Evolutionary conservation across 139 green algal genomes (phyloP).

Genomic region (Chlamydomonas sphaeroides): DNA sequence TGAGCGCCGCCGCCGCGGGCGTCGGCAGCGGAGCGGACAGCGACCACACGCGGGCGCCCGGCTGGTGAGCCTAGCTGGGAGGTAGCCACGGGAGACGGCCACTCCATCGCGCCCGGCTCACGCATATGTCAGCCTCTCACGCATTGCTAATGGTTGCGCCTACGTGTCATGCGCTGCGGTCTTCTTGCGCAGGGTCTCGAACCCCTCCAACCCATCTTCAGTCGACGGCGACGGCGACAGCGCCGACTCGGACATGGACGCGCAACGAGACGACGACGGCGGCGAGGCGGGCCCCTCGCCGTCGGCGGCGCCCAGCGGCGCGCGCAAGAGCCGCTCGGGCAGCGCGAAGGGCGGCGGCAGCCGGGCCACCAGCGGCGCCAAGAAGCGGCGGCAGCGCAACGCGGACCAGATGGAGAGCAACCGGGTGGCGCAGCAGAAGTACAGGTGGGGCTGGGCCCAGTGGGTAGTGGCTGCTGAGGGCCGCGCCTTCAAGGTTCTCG

Average conservation of each 20-base stretch:
- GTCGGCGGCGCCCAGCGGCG: neutral
- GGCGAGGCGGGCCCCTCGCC: neutral
- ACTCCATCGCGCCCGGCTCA: too few species aligned
- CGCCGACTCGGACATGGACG: slow-evolving; percentile 28
- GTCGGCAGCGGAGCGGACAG: neutral
- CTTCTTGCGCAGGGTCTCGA: slow-evolving; percentile 1
- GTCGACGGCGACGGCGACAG: neutral
- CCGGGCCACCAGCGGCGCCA: neutral
- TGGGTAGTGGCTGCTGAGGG: too few species aligned
- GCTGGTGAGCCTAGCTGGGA: neutral
- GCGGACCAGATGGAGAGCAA: slow-evolving; percentile 55
- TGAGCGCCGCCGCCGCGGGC: too few species aligned
- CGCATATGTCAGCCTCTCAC: neutral
- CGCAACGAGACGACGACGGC: neutral
- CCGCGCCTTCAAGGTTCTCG: too few species aligned
- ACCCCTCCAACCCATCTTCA: neutral
- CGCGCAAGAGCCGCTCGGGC: neutral
- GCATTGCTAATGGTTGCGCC: too few species aligned
- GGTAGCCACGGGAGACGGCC: too few species aligned
- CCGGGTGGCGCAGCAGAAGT: slow-evolving; percentile 52
- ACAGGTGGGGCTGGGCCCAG: too few species aligned
- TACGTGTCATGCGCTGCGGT: neutral
- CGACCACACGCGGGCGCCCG: neutral
- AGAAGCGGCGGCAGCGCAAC: slow-evolving; percentile 31
- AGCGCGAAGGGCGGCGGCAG: neutral